Evolutionary conservation across 768 basidiomycete species (phyloP).

Genomic region (Naganishia onofrii): DNA sequence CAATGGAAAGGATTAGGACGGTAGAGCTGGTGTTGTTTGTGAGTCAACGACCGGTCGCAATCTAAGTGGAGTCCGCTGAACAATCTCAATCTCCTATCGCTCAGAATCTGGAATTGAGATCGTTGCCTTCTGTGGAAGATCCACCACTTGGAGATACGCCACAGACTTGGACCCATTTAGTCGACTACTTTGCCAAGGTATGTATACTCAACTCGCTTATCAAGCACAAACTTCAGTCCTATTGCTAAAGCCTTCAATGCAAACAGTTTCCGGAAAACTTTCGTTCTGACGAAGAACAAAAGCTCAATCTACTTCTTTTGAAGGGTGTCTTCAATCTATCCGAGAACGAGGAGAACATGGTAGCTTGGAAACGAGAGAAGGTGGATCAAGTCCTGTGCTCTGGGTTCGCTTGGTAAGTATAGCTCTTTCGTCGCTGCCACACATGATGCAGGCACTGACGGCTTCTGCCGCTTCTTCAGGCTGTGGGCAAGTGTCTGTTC

Average conservation of each 20-base stretch:
- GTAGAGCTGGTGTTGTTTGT: background rate
- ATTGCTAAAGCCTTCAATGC: background rate
- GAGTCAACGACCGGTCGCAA: background rate
- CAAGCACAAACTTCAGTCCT: too few species aligned
- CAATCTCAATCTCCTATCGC: background rate
- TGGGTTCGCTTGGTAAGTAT: conserved; percentile 10
- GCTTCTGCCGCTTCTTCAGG: background rate
- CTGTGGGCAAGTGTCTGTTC: conserved; percentile 1
- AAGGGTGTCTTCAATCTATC: background rate
- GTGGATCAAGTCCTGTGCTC: background rate
- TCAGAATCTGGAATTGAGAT: background rate
- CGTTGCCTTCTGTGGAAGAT: background rate
- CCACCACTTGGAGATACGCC: background rate
- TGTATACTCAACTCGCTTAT: too few species aligned
- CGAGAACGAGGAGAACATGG: background rate
- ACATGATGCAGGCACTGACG: background rate
- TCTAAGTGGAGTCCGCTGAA: background rate
- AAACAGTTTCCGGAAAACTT: background rate
- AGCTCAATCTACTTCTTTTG: conserved; percentile 5
- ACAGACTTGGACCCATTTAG: background rate
- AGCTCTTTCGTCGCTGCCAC: background rate
- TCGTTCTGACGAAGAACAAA: background rate
- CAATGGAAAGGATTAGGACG: background rate
- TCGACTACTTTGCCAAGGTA: conserved; percentile 10
- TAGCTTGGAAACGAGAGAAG: background rate